These are phyloP conservation scores for Metschnikowia peoriensis DNA, from an alignment of 805 yeast genomes.

Conservation along the genomic window DNA sequence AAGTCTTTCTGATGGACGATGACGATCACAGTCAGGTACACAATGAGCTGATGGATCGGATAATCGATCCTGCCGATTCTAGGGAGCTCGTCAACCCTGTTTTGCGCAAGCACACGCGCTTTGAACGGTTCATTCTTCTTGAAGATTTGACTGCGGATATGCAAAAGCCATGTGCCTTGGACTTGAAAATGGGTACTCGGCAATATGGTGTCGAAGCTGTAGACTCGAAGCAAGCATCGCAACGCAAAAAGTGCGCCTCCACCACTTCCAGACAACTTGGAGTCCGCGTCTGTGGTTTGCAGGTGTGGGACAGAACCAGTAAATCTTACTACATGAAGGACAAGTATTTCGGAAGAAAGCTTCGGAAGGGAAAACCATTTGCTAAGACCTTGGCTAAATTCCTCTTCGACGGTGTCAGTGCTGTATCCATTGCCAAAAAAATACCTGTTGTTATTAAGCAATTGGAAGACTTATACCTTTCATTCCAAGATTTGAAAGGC, in stretches of 20 bases:
- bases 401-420: conserved; percentile 68
- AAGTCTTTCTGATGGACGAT: conserved; percentile 47
- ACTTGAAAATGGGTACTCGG: conserved; percentile 96
- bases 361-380: conserved; percentile 72
- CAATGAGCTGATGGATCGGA: conserved; percentile 4
- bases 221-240: conserved; percentile 68
- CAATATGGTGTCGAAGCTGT: conserved; percentile 96
- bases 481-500: conserved; percentile 58
- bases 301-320: conserved; percentile 29
- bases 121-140: conserved; percentile 78
- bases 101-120: conserved; percentile 47
- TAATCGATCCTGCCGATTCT: neutral
- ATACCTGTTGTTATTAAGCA: conserved; percentile 65
- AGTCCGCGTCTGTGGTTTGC: conserved; percentile 93
- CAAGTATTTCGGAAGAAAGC: conserved; percentile 86
- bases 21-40: conserved; percentile 25
- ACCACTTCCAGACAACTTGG: conserved; percentile 86
- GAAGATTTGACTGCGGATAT: conserved; percentile 89
- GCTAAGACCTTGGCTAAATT: conserved; percentile 71
- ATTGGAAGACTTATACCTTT: conserved; percentile 54
- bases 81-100: conserved; percentile 7
- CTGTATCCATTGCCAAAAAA: conserved; percentile 59
- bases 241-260: conserved; percentile 70
- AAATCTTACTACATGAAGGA: conserved; percentile 63
- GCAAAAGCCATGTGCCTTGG: conserved; percentile 85